phyloP scores from a whole-genome alignment of 345 rosid genomes.

The Eutrema heterophyllum region DNA sequence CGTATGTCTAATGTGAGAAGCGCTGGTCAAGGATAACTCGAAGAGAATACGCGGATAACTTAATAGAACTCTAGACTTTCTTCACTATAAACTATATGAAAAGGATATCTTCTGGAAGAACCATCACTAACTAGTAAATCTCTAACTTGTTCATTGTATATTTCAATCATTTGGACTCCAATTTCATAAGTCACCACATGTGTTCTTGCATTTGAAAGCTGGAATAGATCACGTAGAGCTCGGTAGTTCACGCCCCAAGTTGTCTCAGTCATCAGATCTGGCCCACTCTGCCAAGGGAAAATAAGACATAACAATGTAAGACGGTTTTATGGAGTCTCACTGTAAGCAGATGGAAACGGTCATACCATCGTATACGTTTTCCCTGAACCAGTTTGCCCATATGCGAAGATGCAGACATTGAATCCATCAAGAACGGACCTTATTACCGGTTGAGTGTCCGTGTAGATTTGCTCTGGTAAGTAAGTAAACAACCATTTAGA shows the following conservation, averaged over 20 bases:
- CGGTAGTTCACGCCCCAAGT: constrained; percentile 98
- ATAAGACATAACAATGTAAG: not conserved
- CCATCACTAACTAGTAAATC: constrained; percentile 89
- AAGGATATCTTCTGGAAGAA: constrained; percentile 92
- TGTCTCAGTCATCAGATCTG: constrained; percentile 62
- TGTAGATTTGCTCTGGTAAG: constrained; percentile 72
- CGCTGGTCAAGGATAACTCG: constrained; percentile 41
- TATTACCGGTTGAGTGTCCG: constrained; percentile 71
- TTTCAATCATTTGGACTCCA: constrained; percentile 98
- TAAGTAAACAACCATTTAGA: not conserved
- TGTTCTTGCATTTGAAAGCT: constrained; percentile 63
- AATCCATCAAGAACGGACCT: constrained; percentile 92
- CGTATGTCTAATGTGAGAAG: constrained; percentile 78
- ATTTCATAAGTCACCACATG: constrained; percentile 69
- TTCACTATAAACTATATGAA: not conserved
- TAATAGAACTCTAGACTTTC: not conserved
- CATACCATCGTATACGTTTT: constrained; percentile 96
- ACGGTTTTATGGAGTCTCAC: not conserved
- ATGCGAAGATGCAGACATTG: constrained; percentile 95
- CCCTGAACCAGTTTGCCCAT: constrained; percentile 99
- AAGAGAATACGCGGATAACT: not conserved
- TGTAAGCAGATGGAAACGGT: not conserved
- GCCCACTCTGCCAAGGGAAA: constrained; percentile 68
- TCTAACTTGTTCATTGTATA: constrained; percentile 96
- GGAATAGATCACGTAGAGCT: constrained; percentile 82